These are phyloP conservation scores for Backusella mclennaniae DNA, from an alignment of 192 early-diverging fungal species.

Conservation along the genomic window DNA sequence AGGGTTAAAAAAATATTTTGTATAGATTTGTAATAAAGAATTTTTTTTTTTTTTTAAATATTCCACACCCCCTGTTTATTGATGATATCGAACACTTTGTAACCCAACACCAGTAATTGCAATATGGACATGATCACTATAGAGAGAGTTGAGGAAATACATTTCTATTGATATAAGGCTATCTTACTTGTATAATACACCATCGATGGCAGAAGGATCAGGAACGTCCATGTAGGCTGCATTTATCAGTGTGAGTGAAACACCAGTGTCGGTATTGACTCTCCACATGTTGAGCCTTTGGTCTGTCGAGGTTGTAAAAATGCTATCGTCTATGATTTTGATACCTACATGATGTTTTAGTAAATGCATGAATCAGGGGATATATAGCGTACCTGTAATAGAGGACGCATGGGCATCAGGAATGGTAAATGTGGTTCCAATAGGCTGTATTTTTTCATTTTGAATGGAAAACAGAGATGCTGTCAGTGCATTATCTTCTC, in stretches of 20 bases:
- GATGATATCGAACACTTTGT: conserved; percentile 31
- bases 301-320: conserved; percentile 63
- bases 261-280: conserved; percentile 12
- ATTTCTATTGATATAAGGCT: neutral
- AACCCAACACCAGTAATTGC: conserved; percentile 61
- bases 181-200: conserved; percentile 19
- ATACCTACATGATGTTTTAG: conserved; percentile 32
- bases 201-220: conserved; percentile 62
- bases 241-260: conserved; percentile 31
- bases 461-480: conserved; percentile 8
- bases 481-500: conserved; percentile 71
- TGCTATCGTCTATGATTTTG: conserved; percentile 29
- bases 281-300: conserved; percentile 66
- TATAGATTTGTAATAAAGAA: conserved; percentile 12
- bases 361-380: neutral
- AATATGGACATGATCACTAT: conserved; percentile 16
- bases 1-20: conserved; percentile 58
- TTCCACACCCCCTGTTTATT: neutral
- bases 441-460: conserved; percentile 8
- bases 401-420: conserved; percentile 65
- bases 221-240: conserved; percentile 61
- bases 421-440: conserved; percentile 20
- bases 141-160: neutral
- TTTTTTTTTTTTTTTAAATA: neutral
- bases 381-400: conserved; percentile 50